Percentiles rank a stretch among this genome's conserved stretches.
These are phyloP conservation scores for Nicotiana paniculata DNA, from an alignment of 257 asterid genomes.

Conservation along the genomic window DNA sequence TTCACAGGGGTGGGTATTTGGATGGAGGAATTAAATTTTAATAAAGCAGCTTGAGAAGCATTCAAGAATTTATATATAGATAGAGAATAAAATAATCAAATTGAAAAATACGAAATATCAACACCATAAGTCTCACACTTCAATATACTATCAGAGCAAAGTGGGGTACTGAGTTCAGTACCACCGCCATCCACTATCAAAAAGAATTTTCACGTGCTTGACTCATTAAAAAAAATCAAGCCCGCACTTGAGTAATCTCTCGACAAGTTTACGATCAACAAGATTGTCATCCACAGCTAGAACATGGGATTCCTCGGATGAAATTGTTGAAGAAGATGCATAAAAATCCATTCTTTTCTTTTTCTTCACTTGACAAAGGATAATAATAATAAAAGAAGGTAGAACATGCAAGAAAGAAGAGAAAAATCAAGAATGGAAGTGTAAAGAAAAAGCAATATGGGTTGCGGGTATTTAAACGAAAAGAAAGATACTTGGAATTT, in stretches of 20 bases:
- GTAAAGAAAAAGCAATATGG: neutral
- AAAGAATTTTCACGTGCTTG: too few species aligned
- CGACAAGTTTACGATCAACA: constrained; percentile 51
- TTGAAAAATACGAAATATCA: neutral
- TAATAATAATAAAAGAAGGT: neutral
- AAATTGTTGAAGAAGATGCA: neutral
- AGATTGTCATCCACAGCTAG: constrained; percentile 64
- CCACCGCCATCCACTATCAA: too few species aligned
- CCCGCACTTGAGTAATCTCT: constrained; percentile 35
- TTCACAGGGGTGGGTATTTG: too few species aligned
- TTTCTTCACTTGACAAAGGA: neutral
- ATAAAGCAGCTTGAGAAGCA: too few species aligned
- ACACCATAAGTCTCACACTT: too few species aligned
- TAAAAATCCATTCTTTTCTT: constrained; percentile 17
- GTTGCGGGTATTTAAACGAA: constrained; percentile 26
- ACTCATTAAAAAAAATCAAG: too few species aligned
- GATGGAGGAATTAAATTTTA: too few species aligned
- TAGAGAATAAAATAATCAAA: neutral
- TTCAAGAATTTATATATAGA: neutral
- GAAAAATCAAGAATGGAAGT: neutral
- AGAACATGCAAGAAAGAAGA: neutral
- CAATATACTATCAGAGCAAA: too few species aligned
- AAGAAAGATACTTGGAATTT: neutral
- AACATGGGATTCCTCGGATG: constrained; percentile 41
- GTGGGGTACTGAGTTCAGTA: too few species aligned